Conservation (phyloP, 2,329 filamentous ascomycete genomes). For the Fusarium decemcellulare region DNA sequence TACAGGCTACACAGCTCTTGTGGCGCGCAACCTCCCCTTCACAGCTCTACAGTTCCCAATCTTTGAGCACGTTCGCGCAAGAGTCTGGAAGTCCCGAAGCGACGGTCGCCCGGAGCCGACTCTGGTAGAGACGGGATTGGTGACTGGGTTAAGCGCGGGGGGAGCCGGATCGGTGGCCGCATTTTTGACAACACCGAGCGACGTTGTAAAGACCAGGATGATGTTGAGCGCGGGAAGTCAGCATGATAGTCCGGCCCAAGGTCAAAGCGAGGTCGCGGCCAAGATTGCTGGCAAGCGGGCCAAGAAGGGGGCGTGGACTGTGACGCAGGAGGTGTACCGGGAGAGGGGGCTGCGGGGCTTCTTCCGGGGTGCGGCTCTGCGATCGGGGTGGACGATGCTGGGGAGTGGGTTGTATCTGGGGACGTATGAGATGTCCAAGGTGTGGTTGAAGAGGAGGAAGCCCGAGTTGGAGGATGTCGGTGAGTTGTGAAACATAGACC, state of each 20-base stretch:
- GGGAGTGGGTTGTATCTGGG: conserved; percentile 89
- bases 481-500: conserved; percentile 34
- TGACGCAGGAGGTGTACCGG: conserved; percentile 75
- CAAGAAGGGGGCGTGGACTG: conserved; percentile 65
- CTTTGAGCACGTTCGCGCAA: conserved; percentile 79
- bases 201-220: conserved; percentile 91
- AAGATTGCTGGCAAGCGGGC: conserved; percentile 48
- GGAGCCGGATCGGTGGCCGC: conserved; percentile 82
- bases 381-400: conserved; percentile 85
- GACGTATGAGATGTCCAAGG: conserved; percentile 85
- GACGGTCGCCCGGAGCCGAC: conserved; percentile 39
- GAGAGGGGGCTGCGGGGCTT: conserved; percentile 80
- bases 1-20: conserved; percentile 84
- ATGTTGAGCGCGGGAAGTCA: conserved; percentile 76
- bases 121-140: conserved; percentile 75
- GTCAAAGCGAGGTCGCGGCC: conserved; percentile 23
- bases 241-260: conserved; percentile 10
- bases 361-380: conserved; percentile 81
- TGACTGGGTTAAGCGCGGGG: conserved; percentile 83
- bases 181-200: conserved; percentile 87
- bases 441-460: conserved; percentile 68
- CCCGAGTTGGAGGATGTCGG: conserved; percentile 56
- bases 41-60: conserved; percentile 91
- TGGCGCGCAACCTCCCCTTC: conserved; percentile 87
- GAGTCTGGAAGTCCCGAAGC: conserved; percentile 60